Percentiles rank a stretch among this genome's conserved stretches.
Conservation (phyloP, 257 asterid species). For the Schizonepeta tenuifolia region DNA sequence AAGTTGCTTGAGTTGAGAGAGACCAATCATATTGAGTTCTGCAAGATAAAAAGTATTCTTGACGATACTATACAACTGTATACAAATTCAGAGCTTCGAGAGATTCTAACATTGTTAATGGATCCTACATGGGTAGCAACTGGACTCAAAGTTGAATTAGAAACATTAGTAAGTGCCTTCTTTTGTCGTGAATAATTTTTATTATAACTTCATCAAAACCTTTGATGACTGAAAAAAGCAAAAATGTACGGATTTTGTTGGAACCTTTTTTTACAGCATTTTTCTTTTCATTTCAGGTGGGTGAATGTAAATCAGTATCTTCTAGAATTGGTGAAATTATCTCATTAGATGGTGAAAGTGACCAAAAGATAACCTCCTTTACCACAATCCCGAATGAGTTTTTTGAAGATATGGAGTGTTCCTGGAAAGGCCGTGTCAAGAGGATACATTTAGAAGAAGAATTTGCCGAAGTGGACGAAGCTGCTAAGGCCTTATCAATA, state of each 20-base stretch:
- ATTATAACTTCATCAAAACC: background rate
- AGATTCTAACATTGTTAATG: conserved; percentile 68
- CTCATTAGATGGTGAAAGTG: conserved; percentile 79
- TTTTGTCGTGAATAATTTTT: background rate
- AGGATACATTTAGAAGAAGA: conserved; percentile 86
- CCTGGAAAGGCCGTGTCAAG: conserved; percentile 98
- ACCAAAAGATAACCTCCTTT: conserved; percentile 63
- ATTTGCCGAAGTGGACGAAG: conserved; percentile 76
- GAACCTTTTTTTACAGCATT: background rate
- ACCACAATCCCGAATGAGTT: conserved; percentile 67
- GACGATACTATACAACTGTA: conserved; percentile 73
- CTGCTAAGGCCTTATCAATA: conserved; percentile 68
- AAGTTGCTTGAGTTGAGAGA: conserved; percentile 94
- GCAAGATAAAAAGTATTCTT: conserved; percentile 78
- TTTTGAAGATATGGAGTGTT: conserved; percentile 87
- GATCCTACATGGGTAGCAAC: conserved; percentile 95
- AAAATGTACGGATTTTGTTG: background rate
- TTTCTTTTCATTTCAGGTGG: conserved; percentile 52
- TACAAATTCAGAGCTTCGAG: conserved; percentile 59
- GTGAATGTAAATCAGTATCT: conserved; percentile 71
- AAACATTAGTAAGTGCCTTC: conserved; percentile 65
- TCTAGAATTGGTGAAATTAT: conserved; percentile 78
- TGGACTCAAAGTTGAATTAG: conserved; percentile 81
- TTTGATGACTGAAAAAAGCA: conserved; percentile 23
- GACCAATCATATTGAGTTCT: conserved; percentile 94